Base-by-base conservation (phyloP, 2,329 filamentous ascomycete genomes). In the Aaosphaeria arxii region DNA sequence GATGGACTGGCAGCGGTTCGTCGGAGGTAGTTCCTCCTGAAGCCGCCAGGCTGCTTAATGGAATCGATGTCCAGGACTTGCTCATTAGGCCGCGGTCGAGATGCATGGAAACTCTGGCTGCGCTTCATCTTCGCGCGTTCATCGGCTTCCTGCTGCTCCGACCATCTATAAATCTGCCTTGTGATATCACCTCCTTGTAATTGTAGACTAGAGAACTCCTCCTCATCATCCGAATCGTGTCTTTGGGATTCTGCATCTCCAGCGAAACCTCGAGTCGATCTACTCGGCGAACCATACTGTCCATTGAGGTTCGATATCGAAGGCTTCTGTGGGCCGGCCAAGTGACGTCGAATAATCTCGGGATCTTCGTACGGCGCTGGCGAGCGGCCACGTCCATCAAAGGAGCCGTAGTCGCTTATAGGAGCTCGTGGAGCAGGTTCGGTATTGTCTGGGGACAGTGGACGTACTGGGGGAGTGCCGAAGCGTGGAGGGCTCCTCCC, bases 171-270 rank as follows among this genome's bases (percentile, higher is more conserved):
- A 60, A 99, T 95, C 46, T 92, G 89, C 51, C 94, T 81, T 28
- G 92, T 96, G 48, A 96, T 87, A 67, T 99, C 94, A 54, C 94
- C 94, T 51, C 94, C 94, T 67, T 97, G 95, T 42, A 99, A 76
- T 65, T 86, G 86, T 67, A 99, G 72, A 71, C 94, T 97, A 30
- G 91, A 96, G 68, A 99, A 99, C 63, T 95, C 89, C 50, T 94
- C 88, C 5, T 76, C 74, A 5, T 57, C 57, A 7, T 63, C 64
- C 2, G 62, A 61, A 44, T 56, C 56, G 9, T 58, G 54, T 11
- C 56, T 57, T 31, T 55, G 48, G 43, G 60, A 49, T 50, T 70
- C 57, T 41, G 61, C 60, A 40, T 62, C 59, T 57, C 48, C 56
- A 6, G 43, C 51, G 30, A 53, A 47, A 9, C 59, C 64, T 13